Percentiles rank a stretch among this genome's conserved stretches.
Evolutionary conservation across 768 basidiomycete species (phyloP).

Genomic region (Agaricus bisporus): DNA sequence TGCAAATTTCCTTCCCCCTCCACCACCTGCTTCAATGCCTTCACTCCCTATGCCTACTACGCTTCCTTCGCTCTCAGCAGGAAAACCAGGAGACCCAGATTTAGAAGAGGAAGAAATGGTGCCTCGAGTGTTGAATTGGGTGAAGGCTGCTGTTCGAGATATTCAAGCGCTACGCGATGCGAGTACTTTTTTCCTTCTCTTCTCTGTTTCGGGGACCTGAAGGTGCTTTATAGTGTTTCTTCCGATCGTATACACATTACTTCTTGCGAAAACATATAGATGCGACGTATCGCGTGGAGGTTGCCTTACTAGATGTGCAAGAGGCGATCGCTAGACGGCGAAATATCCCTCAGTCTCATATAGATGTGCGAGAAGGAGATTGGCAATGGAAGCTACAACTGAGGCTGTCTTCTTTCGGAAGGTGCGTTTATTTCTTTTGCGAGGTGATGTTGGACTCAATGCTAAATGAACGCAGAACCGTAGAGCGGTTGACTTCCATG

Average conservation of each 20-base stretch:
- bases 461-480: conserved; percentile 17
- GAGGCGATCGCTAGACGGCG: conserved; percentile 3
- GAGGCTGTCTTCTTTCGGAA: conserved; percentile 27
- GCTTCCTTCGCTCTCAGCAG: not conserved
- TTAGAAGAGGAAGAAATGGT: not conserved
- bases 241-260: not conserved
- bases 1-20: not conserved
- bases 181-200: not conserved
- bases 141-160: conserved; percentile 1
- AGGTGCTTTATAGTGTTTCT: not conserved
- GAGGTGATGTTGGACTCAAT: conserved; percentile 1
- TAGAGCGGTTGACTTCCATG: conserved; percentile 23
- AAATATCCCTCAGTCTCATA: conserved; percentile 17
- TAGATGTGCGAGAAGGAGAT: conserved; percentile 24
- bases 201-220: not conserved
- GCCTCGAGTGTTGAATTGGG: conserved; percentile 1
- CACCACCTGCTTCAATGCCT: not conserved
- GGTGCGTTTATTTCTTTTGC: conserved; percentile 17
- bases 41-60: not conserved
- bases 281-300: conserved; percentile 22
- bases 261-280: conserved; percentile 21
- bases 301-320: conserved; percentile 14
- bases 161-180: conserved; percentile 3
- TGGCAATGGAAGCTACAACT: conserved; percentile 28
- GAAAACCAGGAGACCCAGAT: conserved; percentile 1